phyloP scores from a whole-genome alignment of 768 basidiomycete species.

The Melanogaster broomeanus region DNA sequence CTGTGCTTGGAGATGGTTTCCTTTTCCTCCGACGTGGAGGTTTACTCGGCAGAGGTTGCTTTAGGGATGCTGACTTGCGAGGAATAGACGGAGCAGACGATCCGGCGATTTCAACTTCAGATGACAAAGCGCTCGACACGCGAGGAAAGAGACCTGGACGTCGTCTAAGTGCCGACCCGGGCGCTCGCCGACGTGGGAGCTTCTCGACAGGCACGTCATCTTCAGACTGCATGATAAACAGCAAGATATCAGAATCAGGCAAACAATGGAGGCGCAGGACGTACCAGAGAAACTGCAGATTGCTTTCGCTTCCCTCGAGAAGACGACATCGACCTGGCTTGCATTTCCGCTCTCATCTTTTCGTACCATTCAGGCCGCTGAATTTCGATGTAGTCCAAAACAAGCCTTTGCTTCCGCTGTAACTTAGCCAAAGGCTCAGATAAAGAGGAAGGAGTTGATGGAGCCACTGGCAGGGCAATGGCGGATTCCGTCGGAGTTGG shows the following conservation, averaged over 20 bases:
- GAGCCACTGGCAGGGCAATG: neutral
- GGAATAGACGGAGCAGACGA: neutral
- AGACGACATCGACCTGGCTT: neutral
- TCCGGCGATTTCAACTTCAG: neutral
- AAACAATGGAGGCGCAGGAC: neutral
- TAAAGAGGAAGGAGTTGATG: neutral
- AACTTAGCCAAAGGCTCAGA: neutral
- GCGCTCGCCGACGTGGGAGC: neutral
- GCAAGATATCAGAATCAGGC: neutral
- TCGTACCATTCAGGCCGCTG: slow-evolving; percentile 11
- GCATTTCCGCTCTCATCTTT: neutral
- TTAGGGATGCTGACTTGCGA: neutral
- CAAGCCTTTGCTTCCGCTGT: slow-evolving; percentile 11
- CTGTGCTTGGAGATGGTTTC: slow-evolving; percentile 19
- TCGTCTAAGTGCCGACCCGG: neutral
- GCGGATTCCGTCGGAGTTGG: neutral
- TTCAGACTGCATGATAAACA: neutral
- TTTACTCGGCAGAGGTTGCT: neutral
- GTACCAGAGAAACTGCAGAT: neutral
- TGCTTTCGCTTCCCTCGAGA: slow-evolving; percentile 13
- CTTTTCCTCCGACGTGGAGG: slow-evolving; percentile 16
- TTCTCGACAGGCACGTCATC: slow-evolving; percentile 3
- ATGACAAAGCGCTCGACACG: neutral
- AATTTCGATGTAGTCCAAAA: slow-evolving; percentile 27
- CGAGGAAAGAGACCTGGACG: neutral